Evolutionary conservation across 2,329 filamentous ascomycete species (phyloP), one percentile per base, ranked within the genome.

Genomic region (Aspergillus sp.): DNA sequence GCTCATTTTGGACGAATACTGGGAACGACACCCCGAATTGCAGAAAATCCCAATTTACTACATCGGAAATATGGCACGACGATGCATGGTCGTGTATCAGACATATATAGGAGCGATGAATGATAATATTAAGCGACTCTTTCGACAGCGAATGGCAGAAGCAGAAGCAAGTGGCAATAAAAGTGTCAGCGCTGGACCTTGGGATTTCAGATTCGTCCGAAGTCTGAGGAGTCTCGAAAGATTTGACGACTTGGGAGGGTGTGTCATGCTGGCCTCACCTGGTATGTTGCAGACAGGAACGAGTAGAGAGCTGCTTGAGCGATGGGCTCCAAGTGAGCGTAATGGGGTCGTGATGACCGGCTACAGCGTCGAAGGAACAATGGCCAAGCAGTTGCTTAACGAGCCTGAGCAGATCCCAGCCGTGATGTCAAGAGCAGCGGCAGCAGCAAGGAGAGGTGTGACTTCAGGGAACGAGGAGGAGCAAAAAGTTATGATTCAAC

Each of bases 51-150:
- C 93, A 5, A 97, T 98, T 49, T 98, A 97, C 72, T 98, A 97
- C 66, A 94, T 94, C 43, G 93, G 88, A 58, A 95, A 95, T 58
- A 80, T 97, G 34, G 93, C 93, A 1, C 78, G 91, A 50, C 93
- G 95, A 68, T 98, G 93, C 71, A 98, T 98, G 93, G 81, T 96
- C 28, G 90, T 97, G 4, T 98, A 98, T 63, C 93, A 97, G 65
- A 98, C 93, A 1, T 98, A 97, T 59, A 89, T 97, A 39, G 89
- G 90, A 39, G 90, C 90, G 43, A 98, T 98, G 93, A 98, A 98
- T 64, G 91, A 97, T 61, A 97, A 96, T 59, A 97, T 98, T 73
- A 96, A 95, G 66, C 82, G 88, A 8, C 79, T 95, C n/a, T 96
- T 96, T 68, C 79, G 86, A 42, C 90, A 94, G 66, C 83, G 89